Base-by-base conservation (phyloP, 164 flowering plant species). In the Macadamia integrifolia region DNA sequence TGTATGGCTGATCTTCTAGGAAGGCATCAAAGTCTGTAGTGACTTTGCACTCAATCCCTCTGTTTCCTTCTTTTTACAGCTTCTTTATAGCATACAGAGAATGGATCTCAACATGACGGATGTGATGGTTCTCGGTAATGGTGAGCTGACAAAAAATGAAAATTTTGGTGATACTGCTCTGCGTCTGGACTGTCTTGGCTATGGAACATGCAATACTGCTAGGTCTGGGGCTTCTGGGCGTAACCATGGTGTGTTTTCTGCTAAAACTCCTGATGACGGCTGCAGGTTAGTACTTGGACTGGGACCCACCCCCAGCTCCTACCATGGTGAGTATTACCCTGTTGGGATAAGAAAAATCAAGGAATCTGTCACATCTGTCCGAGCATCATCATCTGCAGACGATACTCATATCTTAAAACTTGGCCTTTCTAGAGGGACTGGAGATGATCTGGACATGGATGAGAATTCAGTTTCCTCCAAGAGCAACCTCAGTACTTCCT, bases 251-350 rank as follows among this genome's bases (percentile, higher is more conserved):
- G 29, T 3, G n/a, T 49, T 57, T 66, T 56, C 69, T 17, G 14
- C 40, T 46, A 13, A 52, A 52, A 65, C 66, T 67, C 67, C 77
- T 61, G 88, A 88, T 72, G 92, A 88, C 66, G 78, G 85, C 30
- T 83, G 84, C 75, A 68, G 76, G 52, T 74, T 88, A 79, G 87
- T 87, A 1, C 85, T 86, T 57, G 92, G 92, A 28, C 66, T 86
- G 68, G 89, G 87, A 11, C 92, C 92, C 31, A 84, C 92, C 10
- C 84, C 88, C 60, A 66, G 83, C n/a, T n/a, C n/a, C 7, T 80
- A 76, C 46, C 66, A 70, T 52, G 77, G 78, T 35, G 40, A 1
- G 40, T 4, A 35, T 61, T 71, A 17, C 46, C 12, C 32, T 11
- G 23, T 15, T 42, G 65, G 68, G 50, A 28, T 29, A 30, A 52